A percentile compares a stretch with the other conserved stretches of the same genome.
phyloP scores from a whole-genome alignment of 208 protist species.

The Acanthamoeba sp. region DNA sequence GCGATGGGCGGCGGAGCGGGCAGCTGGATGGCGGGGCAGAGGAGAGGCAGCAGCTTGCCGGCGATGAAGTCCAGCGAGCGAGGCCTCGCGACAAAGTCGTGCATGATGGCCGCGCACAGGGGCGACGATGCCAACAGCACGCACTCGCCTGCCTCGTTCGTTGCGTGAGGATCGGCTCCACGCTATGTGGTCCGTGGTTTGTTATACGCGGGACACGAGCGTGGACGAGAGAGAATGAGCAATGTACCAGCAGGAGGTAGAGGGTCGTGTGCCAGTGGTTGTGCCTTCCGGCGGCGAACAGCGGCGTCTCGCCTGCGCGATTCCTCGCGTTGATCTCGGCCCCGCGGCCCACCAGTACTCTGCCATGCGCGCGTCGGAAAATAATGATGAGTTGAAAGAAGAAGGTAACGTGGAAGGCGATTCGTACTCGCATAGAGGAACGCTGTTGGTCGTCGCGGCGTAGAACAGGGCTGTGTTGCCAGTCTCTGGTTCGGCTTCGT shows the following conservation, averaged over 20 bases:
- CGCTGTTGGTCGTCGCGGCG: neutral
- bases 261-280: constrained; percentile 1
- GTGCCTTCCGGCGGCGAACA: neutral
- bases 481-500: neutral
- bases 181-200: neutral
- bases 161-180: neutral
- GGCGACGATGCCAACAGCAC: neutral
- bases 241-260: constrained; percentile 4
- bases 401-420: no score
- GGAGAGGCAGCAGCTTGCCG: neutral
- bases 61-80: neutral
- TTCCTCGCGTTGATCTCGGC: neutral
- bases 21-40: neutral
- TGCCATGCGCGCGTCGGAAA: neutral
- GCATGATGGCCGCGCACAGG: neutral
- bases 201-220: neutral
- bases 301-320: neutral
- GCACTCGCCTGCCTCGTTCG: constrained; percentile 15
- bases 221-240: neutral
- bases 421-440: neutral
- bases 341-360: neutral
- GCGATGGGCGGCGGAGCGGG: neutral
- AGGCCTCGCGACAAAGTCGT: constrained; percentile 16
- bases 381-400: neutral
- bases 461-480: constrained; percentile 3